Base-by-base conservation (phyloP, 1,284 basidiomycete genomes). In the Psilocybe mexicana region DNA sequence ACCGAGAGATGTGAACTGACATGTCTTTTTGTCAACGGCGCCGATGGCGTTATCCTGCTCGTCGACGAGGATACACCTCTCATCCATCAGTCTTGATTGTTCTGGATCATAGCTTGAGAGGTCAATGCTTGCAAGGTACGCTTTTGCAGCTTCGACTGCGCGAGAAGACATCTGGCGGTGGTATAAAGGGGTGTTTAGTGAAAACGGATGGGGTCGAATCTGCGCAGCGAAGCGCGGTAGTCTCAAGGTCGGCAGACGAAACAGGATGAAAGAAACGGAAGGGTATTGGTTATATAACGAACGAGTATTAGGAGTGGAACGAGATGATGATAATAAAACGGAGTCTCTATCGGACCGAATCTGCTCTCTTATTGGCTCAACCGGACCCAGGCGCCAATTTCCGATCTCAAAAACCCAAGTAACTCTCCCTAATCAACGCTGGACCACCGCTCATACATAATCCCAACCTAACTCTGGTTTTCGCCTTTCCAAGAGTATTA, bases 11-110 rank as follows among this genome's bases (percentile, higher is more conserved):
- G 30, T 33, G 30, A 33, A 33, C 90, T 67, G 69, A 94, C 96
- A 99, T 48, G 93, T 95, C 79, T 99, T 99, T 81, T 99, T 99
- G 75, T 94, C 92, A 61, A 90, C 86, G 57, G 96, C 94, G 45
- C 96, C 96, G 60, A 96, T 90, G 2, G 90, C 86, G 54, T 83
- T 83, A 72, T 98, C 96, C 58, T 98, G 77, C 67, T 94, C 88
- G 70, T 96, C 92, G 35, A 98, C 92, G 44, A 99, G 83, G 71
- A 99, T 99, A 71, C 97, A 97, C 60, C 93, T 81, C 76, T 99
- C 97, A 67, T 97, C 94, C 97, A 99, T 99, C 60, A 99, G 81
- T 60, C 90, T 85, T 47, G 87, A 87, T 69, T 93, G 91, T 67
- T 91, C 88, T 2, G 86, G 77, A 67, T 93, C 92, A 79, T 93